These are phyloP conservation scores for Fraxinus americana DNA, from an alignment of 257 asterid genomes.

Conservation along the genomic window DNA sequence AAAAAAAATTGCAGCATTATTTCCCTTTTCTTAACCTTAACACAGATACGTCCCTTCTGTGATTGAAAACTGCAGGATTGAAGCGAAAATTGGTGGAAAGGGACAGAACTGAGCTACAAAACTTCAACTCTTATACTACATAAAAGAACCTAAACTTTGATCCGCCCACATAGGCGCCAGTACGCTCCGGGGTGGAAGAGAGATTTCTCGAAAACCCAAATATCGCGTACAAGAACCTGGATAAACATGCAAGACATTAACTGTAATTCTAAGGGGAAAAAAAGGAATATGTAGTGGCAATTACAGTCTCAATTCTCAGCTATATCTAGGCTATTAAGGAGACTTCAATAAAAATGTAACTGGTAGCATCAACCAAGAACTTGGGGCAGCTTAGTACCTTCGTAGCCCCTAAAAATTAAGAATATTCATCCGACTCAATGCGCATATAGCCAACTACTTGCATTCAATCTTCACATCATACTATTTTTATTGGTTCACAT, in stretches of 20 bases:
- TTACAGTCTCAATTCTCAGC: not conserved
- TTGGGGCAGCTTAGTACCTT: not conserved
- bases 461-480: not conserved
- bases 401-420: not conserved
- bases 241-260: constrained; percentile 18
- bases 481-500: not conserved
- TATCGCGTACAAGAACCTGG: constrained; percentile 88
- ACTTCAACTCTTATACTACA: not conserved
- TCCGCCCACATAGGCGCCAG: constrained; percentile 98
- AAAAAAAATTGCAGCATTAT: not conserved
- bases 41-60: not conserved
- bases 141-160: constrained; percentile 44
- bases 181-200: constrained; percentile 73
- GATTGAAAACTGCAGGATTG: not conserved
- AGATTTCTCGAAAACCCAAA: constrained; percentile 96
- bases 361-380: constrained; percentile 3
- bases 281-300: not conserved
- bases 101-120: constrained; percentile 15
- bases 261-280: constrained; percentile 1
- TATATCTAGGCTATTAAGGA: not conserved
- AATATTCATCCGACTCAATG: not conserved
- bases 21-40: not conserved
- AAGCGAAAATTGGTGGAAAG: not conserved
- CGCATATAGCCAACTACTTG: not conserved
- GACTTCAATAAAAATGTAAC: not conserved